Percentiles rank a stretch among this genome's conserved stretches.
Conservation (phyloP, 345 rosid species). For the Syzygium aromaticum region DNA sequence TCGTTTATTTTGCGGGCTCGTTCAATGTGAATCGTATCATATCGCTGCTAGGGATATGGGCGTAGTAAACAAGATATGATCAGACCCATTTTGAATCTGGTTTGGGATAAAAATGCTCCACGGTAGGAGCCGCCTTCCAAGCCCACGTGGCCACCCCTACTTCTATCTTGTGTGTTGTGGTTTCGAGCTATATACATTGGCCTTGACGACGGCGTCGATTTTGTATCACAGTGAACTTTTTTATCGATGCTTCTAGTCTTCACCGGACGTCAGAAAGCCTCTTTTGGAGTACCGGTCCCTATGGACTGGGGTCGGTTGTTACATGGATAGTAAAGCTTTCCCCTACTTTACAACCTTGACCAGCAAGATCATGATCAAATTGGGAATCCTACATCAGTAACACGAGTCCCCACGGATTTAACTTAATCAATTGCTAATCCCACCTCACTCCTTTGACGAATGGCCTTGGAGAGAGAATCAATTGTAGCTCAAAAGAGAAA, state of each 20-base stretch:
- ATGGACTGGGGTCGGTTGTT: background rate
- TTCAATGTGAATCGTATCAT: background rate
- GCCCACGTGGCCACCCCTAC: background rate
- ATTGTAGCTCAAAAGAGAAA: background rate
- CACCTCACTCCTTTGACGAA: background rate
- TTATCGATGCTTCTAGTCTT: background rate
- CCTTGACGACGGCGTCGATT: background rate
- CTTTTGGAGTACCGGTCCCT: background rate
- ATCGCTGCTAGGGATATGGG: background rate
- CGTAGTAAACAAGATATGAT: accelerated
- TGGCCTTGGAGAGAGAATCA: background rate
- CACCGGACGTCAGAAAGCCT: background rate
- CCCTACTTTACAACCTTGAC: background rate
- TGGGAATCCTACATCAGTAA: background rate
- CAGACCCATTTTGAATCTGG: background rate
- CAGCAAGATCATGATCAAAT: background rate
- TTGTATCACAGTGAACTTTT: background rate
- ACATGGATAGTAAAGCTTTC: background rate
- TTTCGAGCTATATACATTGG: background rate
- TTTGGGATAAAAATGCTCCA: background rate
- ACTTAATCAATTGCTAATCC: background rate
- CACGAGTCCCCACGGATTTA: background rate
- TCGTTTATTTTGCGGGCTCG: no score
- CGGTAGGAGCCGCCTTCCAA: background rate
- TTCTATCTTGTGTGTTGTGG: background rate